Evolutionary conservation across 306 rosid genomes (phyloP).

Genomic region (Cercis canadensis): DNA sequence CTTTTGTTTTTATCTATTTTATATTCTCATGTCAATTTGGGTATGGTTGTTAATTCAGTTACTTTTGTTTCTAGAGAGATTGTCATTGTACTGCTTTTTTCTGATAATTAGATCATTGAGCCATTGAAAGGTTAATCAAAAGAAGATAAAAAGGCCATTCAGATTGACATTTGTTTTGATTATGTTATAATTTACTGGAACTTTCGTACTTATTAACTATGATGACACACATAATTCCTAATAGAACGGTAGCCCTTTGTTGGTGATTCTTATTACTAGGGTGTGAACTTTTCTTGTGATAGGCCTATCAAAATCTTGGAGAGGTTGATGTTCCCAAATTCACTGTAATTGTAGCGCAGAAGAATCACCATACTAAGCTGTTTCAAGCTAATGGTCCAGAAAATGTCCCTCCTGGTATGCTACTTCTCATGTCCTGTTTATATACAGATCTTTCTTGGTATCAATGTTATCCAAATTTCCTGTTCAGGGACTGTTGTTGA

Average conservation of each 20-base stretch:
- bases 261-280: conserved; percentile 30
- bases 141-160: not conserved
- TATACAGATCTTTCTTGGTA: not conserved
- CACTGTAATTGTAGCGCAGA: conserved; percentile 85
- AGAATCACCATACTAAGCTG: conserved; percentile 82
- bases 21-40: not conserved
- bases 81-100: not conserved
- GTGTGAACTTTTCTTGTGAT: conserved; percentile 40
- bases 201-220: conserved; percentile 10
- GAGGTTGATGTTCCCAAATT: conserved; percentile 72
- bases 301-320: conserved; percentile 88
- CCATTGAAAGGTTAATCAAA: not conserved
- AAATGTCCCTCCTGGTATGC: conserved; percentile 90
- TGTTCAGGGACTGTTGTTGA: conserved; percentile 88
- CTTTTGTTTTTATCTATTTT: conserved; percentile 26
- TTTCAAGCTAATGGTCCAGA: conserved; percentile 64
- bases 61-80: not conserved
- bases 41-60: not conserved
- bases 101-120: not conserved
- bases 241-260: conserved; percentile 6
- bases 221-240: not conserved
- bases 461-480: conserved; percentile 16
- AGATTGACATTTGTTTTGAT: not conserved
- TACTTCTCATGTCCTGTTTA: conserved; percentile 27
- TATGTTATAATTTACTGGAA: conserved; percentile 4